Conservation (phyloP, 2,329 filamentous ascomycete genomes). For the Fusarium sp. region DNA sequence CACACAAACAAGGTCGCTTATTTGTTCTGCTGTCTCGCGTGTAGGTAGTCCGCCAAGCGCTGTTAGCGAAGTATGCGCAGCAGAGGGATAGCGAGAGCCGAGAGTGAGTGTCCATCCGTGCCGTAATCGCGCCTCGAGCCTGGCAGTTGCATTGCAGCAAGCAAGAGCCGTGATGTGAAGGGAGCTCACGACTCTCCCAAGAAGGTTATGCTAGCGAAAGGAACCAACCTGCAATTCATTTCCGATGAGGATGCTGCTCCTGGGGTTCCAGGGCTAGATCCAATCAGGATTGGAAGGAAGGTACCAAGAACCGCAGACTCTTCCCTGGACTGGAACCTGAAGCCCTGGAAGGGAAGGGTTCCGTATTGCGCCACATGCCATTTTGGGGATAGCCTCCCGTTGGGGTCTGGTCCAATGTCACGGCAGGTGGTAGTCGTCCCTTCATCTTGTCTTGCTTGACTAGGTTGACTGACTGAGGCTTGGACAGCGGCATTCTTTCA, state of each 20-base stretch:
- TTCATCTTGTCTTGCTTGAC: neutral
- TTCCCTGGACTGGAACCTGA: constrained; percentile 7
- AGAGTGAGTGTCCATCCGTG: neutral
- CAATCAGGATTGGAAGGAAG: constrained; percentile 3
- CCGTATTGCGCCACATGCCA: constrained; percentile 15
- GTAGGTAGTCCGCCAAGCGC: neutral
- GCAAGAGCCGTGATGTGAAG: neutral
- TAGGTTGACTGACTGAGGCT: neutral
- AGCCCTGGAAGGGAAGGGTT: constrained; percentile 1
- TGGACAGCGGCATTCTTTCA: constrained; percentile 1
- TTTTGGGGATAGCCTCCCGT: constrained; percentile 9
- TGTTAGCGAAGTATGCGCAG: neutral
- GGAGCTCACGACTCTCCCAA: constrained; percentile 6
- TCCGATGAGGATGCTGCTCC: constrained; percentile 23
- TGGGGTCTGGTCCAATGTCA: constrained; percentile 22
- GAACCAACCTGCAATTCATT: constrained; percentile 22
- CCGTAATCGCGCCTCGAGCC: constrained; percentile 2
- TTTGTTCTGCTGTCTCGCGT: neutral
- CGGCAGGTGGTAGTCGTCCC: constrained; percentile 16
- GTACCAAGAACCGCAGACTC: constrained; percentile 20
- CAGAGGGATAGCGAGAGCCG: neutral
- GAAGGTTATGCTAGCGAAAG: constrained; percentile 11
- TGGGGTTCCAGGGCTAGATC: constrained; percentile 10
- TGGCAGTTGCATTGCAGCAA: constrained; percentile 4
- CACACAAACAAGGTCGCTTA: constrained; percentile 5